Base-by-base conservation (phyloP, 2,329 filamentous ascomycete genomes). In the Talaromyces sp. region DNA sequence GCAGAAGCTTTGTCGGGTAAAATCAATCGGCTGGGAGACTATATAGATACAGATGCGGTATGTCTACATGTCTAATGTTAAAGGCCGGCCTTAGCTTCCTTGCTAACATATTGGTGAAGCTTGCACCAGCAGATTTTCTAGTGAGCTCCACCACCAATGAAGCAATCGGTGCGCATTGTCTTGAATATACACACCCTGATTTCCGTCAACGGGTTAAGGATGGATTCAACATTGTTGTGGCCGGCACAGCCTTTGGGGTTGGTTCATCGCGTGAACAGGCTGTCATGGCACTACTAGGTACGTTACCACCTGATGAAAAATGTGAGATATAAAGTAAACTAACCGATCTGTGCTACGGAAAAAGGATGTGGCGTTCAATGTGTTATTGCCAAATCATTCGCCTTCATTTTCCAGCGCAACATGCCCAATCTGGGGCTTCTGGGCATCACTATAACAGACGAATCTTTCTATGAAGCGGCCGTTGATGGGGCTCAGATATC, bases 341-440 rank as follows among this genome's bases (percentile, higher is more conserved):
- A 54, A 32, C 32, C 10, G 13, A 22, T 25, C 17, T 32, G 8
- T 9, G 2, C 10, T 5, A 36, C 9, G 33, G 39, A 42, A 27
- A 19, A 22, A 66, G 69, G 72, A 13, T 65, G 58, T 28, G 76
- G 75, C 1, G 71, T 81, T 1, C 62, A 77, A 63, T 78, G 74
- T 57, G 77, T 81, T 0, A 79, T 81, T 58, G 79, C 78, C 0
- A 67, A 72, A 54, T 78, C 74, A 0, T 82, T 80, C 60, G 73
- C 77, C 0, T 81, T 81, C 66, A 81, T 81, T 61, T 81, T 78
- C 59, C 70, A 70, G 7, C 73, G 78, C 1, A 82, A 82, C 65
- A 75, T 78, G 69, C 77, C 79, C 0, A 79, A 71, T 39, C 66
- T 81, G 0, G 80, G 80, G 0, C 72, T 82, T 0, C 63, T 81